Evolutionary conservation across 805 yeast genomes (phyloP).

Genomic region (Soucietia sequanensis): DNA sequence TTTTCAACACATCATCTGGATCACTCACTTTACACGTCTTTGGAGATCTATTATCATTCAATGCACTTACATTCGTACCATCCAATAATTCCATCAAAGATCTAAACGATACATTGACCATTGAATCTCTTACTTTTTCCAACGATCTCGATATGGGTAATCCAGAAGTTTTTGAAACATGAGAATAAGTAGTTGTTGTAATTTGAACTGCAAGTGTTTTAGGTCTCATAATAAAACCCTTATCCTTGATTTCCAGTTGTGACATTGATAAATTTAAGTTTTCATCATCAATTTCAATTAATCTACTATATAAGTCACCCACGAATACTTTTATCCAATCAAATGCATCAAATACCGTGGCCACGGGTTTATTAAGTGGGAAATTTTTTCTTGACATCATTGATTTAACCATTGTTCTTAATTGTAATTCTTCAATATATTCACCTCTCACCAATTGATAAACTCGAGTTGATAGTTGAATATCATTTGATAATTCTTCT

Average conservation of each 20-base stretch:
- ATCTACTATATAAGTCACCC: conserved; percentile 71
- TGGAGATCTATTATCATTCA: conserved; percentile 18
- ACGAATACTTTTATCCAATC: conserved; percentile 84
- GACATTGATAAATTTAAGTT: conserved; percentile 26
- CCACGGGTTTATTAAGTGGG: conserved; percentile 51
- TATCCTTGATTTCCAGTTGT: conserved; percentile 20
- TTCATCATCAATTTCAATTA: conserved; percentile 76
- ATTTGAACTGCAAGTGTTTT: conserved; percentile 48
- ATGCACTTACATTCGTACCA: conserved; percentile 15
- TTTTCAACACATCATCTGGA: conserved; percentile 9
- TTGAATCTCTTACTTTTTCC: conserved; percentile 29
- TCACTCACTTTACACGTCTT: conserved; percentile 8
- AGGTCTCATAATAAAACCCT: conserved; percentile 45
- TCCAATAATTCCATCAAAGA: conserved; percentile 42
- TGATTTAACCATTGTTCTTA: conserved; percentile 66
- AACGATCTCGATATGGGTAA: conserved; percentile 35
- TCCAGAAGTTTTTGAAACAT: conserved; percentile 43
- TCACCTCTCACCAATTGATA: conserved; percentile 66
- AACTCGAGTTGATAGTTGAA: conserved; percentile 52
- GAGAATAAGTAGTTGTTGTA: conserved; percentile 17
- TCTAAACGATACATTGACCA: conserved; percentile 30
- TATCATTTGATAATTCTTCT: conserved; percentile 35
- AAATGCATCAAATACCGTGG: conserved; percentile 51
- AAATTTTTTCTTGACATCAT: conserved; percentile 91
- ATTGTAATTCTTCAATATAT: conserved; percentile 50